Evolutionary conservation across 345 rosid genomes (phyloP), one percentile per base, ranked within the genome.

Genomic region (Aethionema arabicum): DNA sequence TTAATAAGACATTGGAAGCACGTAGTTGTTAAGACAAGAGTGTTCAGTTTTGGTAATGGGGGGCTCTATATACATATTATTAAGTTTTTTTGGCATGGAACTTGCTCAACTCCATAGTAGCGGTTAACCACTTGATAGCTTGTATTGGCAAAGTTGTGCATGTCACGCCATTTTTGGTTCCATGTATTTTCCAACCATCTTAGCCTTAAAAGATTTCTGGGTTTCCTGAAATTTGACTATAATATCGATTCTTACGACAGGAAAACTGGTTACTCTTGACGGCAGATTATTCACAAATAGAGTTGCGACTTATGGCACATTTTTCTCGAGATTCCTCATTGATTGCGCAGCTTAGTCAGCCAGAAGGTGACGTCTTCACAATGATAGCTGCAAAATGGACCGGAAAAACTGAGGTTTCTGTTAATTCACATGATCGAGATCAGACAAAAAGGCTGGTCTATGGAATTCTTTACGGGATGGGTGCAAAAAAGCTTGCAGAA

Each of bases 381-480:
- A 84, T 90, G 90, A 84, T 93, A 63, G 86, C 97, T 60, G 90
- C 91, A 66, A 78, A 69, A 74, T 93, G 99, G 96, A 90, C 83
- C 67, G 87, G 91, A 60, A 85, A 73, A 76, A 67, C 83, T 6
- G 85, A 80, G 77, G 84, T 61, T 60, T 80, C 84, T 66, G 72
- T 93, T 52, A 57, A 74, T 73, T 64, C 83, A 42, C 61, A 68
- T 46, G 96, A 92, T 72, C 78, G 99, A 79, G 95, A 92, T 57
- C 96, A 85, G 76, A 85, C 88, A 8, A 92, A 92, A 77, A 82
- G 97, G 65, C 73, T 92, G 90, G 80, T 92, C 49, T 92, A 92
- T 58, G 99, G 97, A 44, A 87, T 92, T 78, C 91, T 92, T 29
- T 92, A 92, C 76, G 99, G 99, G 72, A 92, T 92, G 99, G 99